Evolutionary conservation across 192 early-diverging fungal species (phyloP).

Genomic region (Podila verticillata): DNA sequence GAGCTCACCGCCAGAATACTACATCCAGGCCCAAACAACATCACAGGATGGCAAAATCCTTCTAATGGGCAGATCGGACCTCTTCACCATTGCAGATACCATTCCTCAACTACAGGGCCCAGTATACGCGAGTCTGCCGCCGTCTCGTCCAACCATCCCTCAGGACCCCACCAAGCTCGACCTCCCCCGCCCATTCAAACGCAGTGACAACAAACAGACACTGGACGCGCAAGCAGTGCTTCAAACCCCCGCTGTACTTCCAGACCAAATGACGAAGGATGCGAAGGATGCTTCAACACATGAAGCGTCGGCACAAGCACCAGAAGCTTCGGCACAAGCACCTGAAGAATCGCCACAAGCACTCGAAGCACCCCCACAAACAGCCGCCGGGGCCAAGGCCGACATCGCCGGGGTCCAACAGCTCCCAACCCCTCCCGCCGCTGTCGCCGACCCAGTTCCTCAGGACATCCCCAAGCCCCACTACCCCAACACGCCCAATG

Average conservation of each 20-base stretch:
- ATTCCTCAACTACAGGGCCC: not conserved
- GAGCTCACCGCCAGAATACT: not conserved
- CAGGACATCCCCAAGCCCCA: not conserved
- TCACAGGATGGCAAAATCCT: not conserved
- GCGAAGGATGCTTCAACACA: too few relatives aligned
- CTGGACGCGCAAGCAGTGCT: not conserved
- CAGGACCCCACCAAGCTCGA: too few relatives aligned
- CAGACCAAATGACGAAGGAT: too few relatives aligned
- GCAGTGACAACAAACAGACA: not conserved
- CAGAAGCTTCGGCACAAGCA: too few relatives aligned
- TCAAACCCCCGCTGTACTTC: too few relatives aligned
- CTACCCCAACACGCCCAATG: constrained; percentile 3
- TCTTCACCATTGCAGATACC: not conserved
- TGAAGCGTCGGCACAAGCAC: too few relatives aligned
- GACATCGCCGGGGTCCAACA: not conserved
- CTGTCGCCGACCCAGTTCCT: not conserved
- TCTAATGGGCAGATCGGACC: not conserved
- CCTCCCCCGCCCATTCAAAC: not conserved
- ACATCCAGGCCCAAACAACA: not conserved
- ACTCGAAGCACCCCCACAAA: not conserved
- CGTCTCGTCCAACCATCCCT: too few relatives aligned
- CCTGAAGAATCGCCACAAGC: not conserved
- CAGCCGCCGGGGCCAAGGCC: not conserved
- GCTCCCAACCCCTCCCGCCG: not conserved
- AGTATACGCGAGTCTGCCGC: not conserved